phyloP scores from a whole-genome alignment of 352 stramenopile genomes.

The Plasmopara muralis region DNA sequence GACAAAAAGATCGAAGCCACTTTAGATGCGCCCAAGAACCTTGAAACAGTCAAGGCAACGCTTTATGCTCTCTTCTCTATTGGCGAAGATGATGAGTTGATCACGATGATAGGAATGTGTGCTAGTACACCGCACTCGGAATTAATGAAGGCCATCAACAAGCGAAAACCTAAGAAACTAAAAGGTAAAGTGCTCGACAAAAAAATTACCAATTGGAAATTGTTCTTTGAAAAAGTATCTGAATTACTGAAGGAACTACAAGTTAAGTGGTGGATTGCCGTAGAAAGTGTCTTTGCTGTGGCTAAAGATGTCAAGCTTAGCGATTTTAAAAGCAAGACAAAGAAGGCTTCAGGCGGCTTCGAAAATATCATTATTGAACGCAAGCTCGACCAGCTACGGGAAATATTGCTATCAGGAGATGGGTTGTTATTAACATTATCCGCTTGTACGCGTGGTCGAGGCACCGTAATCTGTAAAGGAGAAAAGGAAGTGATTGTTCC shows the following conservation, averaged over 20 bases:
- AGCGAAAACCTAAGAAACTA: constrained; percentile 2
- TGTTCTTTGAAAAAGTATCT: constrained; percentile 9
- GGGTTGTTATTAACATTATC: constrained; percentile 10
- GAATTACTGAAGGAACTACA: constrained; percentile 14
- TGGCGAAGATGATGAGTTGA: constrained; percentile 1
- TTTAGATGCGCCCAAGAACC: constrained; percentile 10
- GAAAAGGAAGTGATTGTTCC: constrained; percentile 2
- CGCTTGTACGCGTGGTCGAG: neutral
- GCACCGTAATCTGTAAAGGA: constrained; percentile 1
- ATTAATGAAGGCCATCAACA: neutral
- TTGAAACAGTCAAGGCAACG: constrained; percentile 7
- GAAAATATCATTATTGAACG: constrained; percentile 6
- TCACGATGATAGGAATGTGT: constrained; percentile 16
- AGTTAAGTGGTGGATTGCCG: constrained; percentile 24
- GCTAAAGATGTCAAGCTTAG: neutral
- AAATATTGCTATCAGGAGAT: constrained; percentile 2
- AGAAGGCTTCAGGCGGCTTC: constrained; percentile 3
- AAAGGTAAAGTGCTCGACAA: neutral
- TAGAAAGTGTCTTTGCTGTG: constrained; percentile 18
- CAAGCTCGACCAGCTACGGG: constrained; percentile 5
- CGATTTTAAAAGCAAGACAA: constrained; percentile 8
- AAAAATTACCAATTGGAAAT: constrained; percentile 1
- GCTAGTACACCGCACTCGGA: constrained; percentile 6
- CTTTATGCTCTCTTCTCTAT: constrained; percentile 11
- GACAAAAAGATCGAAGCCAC: constrained; percentile 10